Evolutionary conservation across 2,329 filamentous ascomycete genomes (phyloP).

Genomic region (Epichloe uncinata): DNA sequence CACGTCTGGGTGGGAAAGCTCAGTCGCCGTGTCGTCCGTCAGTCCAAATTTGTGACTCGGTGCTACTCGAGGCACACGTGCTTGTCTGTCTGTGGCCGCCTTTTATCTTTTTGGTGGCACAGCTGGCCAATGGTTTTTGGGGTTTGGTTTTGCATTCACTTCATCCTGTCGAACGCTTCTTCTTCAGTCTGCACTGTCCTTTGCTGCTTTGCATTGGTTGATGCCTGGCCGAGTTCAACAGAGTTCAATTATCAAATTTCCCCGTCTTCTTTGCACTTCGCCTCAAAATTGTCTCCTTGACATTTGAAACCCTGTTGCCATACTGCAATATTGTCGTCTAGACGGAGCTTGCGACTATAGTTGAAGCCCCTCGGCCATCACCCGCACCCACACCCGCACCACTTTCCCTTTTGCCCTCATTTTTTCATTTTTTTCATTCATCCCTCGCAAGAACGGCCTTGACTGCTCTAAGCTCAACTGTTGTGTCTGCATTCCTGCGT

Average conservation of each 20-base stretch:
- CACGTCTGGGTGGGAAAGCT: neutral
- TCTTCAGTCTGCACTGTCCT: neutral
- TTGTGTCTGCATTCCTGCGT: neutral
- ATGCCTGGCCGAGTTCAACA: neutral
- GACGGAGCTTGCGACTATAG: too few species aligned
- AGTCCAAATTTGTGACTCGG: neutral
- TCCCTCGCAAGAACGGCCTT: neutral
- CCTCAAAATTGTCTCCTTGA: too few species aligned
- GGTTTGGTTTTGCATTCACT: neutral
- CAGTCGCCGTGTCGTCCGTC: neutral
- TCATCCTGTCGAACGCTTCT: neutral
- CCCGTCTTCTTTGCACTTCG: neutral
- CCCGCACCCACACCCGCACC: too few species aligned
- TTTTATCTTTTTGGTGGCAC: neutral
- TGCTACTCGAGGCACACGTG: slow-evolving; percentile 2
- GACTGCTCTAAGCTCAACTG: neutral
- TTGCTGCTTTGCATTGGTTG: neutral
- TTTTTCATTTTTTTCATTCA: neutral
- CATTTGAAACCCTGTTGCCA: too few species aligned
- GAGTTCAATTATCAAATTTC: neutral
- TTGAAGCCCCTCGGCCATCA: too few species aligned
- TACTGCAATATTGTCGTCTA: too few species aligned
- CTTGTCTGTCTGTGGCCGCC: neutral
- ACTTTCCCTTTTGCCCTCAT: neutral
- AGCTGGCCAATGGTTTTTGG: neutral